phyloP scores from a whole-genome alignment of 2,329 filamentous ascomycete genomes.

The Bipolaris bicolor region DNA sequence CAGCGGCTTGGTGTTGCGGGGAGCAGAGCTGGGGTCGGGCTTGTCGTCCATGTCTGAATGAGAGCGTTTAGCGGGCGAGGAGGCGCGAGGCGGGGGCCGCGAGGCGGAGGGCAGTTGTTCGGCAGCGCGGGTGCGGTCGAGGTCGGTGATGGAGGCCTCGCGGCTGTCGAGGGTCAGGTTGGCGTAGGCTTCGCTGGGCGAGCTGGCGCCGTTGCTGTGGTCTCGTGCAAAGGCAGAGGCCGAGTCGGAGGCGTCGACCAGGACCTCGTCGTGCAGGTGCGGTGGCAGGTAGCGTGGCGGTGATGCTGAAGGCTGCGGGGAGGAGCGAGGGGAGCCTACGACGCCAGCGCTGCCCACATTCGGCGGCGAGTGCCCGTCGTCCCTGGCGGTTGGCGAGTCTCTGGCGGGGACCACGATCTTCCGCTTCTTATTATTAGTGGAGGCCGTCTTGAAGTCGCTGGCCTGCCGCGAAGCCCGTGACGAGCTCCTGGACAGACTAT shows the following conservation, averaged over 20 bases:
- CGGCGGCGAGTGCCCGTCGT: constrained; percentile 38
- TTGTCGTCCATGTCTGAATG: constrained; percentile 61
- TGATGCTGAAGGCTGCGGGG: constrained; percentile 47
- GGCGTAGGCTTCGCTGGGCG: constrained; percentile 61
- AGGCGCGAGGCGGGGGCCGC: constrained; percentile 50
- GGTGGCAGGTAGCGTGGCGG: constrained; percentile 60
- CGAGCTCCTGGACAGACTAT: constrained; percentile 46
- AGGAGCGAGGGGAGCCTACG: constrained; percentile 46
- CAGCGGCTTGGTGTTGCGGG: constrained; percentile 28
- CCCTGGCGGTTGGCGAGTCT: constrained; percentile 18
- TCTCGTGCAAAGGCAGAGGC: constrained; percentile 35
- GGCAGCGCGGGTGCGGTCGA: constrained; percentile 31
- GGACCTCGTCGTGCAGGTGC: constrained; percentile 61
- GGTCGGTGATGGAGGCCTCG: constrained; percentile 38
- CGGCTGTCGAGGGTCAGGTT: constrained; percentile 57
- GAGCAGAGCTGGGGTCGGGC: constrained; percentile 1
- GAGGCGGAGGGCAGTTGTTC: constrained; percentile 17
- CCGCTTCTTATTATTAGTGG: constrained; percentile 56
- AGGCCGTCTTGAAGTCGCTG: constrained; percentile 50
- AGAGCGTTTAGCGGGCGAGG: constrained; percentile 62
- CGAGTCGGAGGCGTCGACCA: constrained; percentile 41
- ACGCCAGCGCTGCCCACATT: constrained; percentile 39
- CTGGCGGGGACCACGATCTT: constrained; percentile 50
- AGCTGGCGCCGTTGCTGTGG: constrained; percentile 51
- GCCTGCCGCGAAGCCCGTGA: constrained; percentile 48